Base-by-base conservation (phyloP, 306 rosid genomes). In the Corylus avellana region DNA sequence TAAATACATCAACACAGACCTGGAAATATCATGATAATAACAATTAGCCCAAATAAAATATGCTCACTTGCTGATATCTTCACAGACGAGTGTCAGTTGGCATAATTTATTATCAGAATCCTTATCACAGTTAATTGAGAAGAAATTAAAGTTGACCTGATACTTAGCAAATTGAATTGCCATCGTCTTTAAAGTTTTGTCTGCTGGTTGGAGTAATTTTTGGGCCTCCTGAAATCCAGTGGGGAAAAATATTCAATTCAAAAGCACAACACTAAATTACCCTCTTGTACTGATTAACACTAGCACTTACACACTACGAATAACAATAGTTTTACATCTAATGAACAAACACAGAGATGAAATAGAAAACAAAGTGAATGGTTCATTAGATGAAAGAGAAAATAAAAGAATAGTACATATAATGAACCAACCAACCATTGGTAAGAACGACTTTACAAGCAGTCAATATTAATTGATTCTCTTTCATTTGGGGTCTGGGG, bases 111-210 rank as follows among this genome's bases (percentile, higher is more conserved):
- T 49, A 72, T 55, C 4, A 44, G 80, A 75, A 48, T 72, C 27
- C 69, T 77, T 62, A 75, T 75, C 18, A 70, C 64, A n/a, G 46
- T 76, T 56, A 63, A 54, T 73, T n/a, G 73, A 49, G 49, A 70
- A 83, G 75, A 84, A 77, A 79, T 70, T 47, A 66, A 44, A 47
- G 56, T 47, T 76, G 59, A 92, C 99, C 98, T 95, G 99, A 82
- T 87, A 93, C 84, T 95, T 98, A 18, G 99, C 98, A 77, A 93
- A 90, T 83, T 95, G 97, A 77, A 90, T 88, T 42, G 99, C 97
- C 87, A 95, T 84, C 35, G 91, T 87, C 92, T 87, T 91, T 86
- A 91, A 90, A 76, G 89, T 79, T 91, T 90, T 93, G 80, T 95
- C 99, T 49, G 85, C 93, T 3, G 99, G 93, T 64, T 95, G 99